phyloP scores from a whole-genome alignment of 208 protist genomes.

The Wallacemonas rigidus region DNA sequence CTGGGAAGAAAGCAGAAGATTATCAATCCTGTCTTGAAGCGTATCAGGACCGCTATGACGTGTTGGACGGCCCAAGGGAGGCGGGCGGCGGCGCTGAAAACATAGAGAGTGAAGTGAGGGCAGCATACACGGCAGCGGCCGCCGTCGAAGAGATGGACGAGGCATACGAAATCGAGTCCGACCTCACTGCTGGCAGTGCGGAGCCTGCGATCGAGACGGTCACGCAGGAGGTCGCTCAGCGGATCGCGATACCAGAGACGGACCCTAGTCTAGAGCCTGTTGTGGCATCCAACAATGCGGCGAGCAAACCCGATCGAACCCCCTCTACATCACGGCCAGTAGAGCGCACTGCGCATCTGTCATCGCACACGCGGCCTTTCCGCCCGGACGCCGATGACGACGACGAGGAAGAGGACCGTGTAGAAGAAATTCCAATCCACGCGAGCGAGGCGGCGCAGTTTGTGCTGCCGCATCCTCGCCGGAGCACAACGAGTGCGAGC shows the following conservation, averaged over 20 bases:
- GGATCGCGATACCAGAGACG: no score
- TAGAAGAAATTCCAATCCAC: conserved; percentile 13
- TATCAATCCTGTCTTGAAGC: no score
- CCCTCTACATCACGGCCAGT: no score
- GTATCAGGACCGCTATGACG: no score
- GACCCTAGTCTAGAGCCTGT: no score
- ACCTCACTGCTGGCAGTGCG: background rate
- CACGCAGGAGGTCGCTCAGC: no score
- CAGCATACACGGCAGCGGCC: background rate
- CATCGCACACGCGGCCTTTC: background rate
- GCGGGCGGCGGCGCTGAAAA: conserved; percentile 82
- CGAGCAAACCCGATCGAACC: no score
- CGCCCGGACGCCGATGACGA: background rate
- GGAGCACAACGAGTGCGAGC: conserved; percentile 3
- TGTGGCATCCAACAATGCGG: no score
- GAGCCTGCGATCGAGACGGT: no score
- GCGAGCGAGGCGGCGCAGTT: conserved; percentile 10
- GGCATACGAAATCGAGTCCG: conserved; percentile 8
- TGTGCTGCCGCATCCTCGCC: background rate
- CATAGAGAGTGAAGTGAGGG: background rate
- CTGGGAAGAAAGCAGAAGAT: background rate
- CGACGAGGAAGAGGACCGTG: background rate
- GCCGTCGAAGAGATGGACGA: background rate
- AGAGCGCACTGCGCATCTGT: no score
- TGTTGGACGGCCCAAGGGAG: no score